Percentiles rank a stretch among this genome's conserved stretches.
These are phyloP conservation scores for Melampsora medusae DNA, from an alignment of 1,284 basidiomycete species.

Conservation along the genomic window DNA sequence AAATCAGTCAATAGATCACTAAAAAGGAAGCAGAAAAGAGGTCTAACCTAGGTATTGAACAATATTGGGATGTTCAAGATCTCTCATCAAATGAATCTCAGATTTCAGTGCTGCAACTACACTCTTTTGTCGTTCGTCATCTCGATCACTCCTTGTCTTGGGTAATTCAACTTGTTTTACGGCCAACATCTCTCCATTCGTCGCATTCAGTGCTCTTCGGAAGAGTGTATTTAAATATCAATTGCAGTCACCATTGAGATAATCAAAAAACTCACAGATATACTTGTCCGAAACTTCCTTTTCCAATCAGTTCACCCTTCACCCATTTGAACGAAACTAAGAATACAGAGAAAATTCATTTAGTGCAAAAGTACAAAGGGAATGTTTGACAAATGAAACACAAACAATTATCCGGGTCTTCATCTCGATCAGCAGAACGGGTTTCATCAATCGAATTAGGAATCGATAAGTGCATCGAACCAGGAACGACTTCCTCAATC, in stretches of 20 bases:
- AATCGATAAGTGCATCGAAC: conserved; percentile 54
- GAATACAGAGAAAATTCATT: background rate
- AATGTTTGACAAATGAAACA: background rate
- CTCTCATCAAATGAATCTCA: conserved; percentile 92
- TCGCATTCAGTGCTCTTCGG: conserved; percentile 77
- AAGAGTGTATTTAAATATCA: too few relatives aligned
- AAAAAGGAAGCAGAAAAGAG: conserved; percentile 12
- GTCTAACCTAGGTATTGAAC: conserved; percentile 83
- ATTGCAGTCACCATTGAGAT: background rate
- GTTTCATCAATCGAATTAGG: conserved; percentile 50
- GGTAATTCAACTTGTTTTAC: conserved; percentile 99
- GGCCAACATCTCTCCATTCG: conserved; percentile 97
- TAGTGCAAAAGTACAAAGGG: background rate
- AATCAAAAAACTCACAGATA: conserved; percentile 63
- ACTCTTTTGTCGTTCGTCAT: conserved; percentile 76
- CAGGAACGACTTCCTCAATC: conserved; percentile 86
- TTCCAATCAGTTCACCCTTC: conserved; percentile 92
- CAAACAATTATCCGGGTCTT: conserved; percentile 52
- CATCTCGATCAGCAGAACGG: conserved; percentile 47
- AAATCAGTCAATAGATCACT: conserved; percentile 11
- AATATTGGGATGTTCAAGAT: conserved; percentile 93
- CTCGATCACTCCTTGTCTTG: conserved; percentile 80
- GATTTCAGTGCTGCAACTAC: conserved; percentile 88
- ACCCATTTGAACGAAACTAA: conserved; percentile 96
- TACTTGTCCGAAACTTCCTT: conserved; percentile 92